phyloP scores from a whole-genome alignment of 257 asterid genomes.

The Gentiana dahurica region DNA sequence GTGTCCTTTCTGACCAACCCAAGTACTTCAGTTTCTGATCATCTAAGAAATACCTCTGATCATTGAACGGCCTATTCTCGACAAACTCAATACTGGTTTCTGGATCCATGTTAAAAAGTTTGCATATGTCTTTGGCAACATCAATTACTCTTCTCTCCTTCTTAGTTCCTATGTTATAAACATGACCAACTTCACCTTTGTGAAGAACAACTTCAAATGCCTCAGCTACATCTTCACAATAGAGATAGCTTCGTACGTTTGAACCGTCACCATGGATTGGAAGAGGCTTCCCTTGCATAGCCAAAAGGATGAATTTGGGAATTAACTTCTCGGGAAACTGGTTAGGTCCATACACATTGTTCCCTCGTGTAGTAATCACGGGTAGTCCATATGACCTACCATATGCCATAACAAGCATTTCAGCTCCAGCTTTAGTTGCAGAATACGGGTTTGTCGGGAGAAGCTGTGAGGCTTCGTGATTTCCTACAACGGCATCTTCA shows the following conservation, averaged over 20 bases:
- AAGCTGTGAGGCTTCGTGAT: conserved; percentile 81
- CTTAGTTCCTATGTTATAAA: conserved; percentile 75
- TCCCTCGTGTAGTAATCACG: conserved; percentile 67
- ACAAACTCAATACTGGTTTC: conserved; percentile 52
- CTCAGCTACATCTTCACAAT: conserved; percentile 85
- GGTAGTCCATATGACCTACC: conserved; percentile 76
- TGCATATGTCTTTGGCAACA: conserved; percentile 68
- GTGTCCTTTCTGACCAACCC: conserved; percentile 68
- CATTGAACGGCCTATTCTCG: conserved; percentile 78
- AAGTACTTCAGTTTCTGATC: conserved; percentile 64
- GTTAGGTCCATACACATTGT: conserved; percentile 75
- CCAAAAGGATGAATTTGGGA: conserved; percentile 76
- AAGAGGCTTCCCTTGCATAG: conserved; percentile 55
- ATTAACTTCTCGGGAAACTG: conserved; percentile 69
- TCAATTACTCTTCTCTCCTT: conserved; percentile 78
- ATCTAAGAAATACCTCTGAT: conserved; percentile 78
- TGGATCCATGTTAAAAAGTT: conserved; percentile 51
- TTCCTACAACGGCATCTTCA: conserved; percentile 76
- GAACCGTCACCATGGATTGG: conserved; percentile 87
- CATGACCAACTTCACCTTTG: conserved; percentile 79
- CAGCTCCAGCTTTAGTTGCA: conserved; percentile 88
- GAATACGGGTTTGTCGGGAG: conserved; percentile 85
- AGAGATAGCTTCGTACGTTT: conserved; percentile 74
- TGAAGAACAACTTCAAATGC: conserved; percentile 76
- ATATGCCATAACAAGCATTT: conserved; percentile 90